These are phyloP conservation scores for Hemerocallis citrina DNA, from an alignment of 106 monocot genomes.

Conservation along the genomic window DNA sequence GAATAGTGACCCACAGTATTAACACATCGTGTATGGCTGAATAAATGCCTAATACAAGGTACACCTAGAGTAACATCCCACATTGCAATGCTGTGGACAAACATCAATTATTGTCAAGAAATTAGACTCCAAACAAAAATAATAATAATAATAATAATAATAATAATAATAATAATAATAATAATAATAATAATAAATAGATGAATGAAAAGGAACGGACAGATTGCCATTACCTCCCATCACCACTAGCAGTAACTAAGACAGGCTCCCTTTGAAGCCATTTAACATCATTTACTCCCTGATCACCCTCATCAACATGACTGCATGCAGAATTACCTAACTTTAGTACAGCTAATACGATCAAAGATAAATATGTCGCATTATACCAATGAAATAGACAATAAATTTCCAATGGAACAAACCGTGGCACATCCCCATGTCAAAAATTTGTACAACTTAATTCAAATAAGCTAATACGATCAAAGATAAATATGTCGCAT, in stretches of 20 bases:
- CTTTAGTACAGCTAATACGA: too few species aligned
- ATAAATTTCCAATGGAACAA: too few species aligned
- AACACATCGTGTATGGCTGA: conserved; percentile 48
- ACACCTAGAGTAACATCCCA: conserved; percentile 80
- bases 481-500: too few species aligned
- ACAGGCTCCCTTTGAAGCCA: conserved; percentile 73
- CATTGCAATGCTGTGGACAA: conserved; percentile 59
- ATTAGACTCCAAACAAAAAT: background rate
- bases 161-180: too few species aligned
- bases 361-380: too few species aligned
- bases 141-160: too few species aligned
- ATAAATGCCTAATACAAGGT: conserved; percentile 62
- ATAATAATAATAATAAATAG: too few species aligned
- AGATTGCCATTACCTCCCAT: conserved; percentile 55
- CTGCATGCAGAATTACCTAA: conserved; percentile 20
- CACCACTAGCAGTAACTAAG: conserved; percentile 70
- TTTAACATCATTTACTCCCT: conserved; percentile 89
- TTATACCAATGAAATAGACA: too few species aligned
- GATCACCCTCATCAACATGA: conserved; percentile 68
- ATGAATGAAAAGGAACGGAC: conserved; percentile 1
- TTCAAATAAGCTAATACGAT: too few species aligned
- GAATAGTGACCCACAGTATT: conserved; percentile 43
- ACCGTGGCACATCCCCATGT: too few species aligned
- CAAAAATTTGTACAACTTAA: too few species aligned
- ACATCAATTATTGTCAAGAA: background rate